Evolutionary conservation across 2,329 filamentous ascomycete genomes (phyloP).

Genomic region (Dothistroma pini): DNA sequence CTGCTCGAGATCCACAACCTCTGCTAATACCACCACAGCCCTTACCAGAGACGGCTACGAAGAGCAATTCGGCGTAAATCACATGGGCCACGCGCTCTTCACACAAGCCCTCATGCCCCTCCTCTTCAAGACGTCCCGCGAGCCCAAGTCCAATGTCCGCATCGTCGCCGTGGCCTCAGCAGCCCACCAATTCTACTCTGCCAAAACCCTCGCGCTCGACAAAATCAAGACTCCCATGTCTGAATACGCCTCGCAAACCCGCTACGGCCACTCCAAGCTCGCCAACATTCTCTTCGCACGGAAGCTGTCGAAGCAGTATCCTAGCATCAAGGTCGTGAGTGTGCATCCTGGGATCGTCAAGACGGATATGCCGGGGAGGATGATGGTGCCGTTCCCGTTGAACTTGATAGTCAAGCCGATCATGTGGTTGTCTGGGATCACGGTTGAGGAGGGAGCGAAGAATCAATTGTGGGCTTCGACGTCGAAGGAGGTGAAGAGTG

Average conservation of each 20-base stretch:
- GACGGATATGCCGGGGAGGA: constrained; percentile 37
- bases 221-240: constrained; percentile 22
- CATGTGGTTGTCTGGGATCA: neutral
- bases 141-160: constrained; percentile 21
- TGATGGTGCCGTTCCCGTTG: neutral
- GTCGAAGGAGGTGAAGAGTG: constrained; percentile 16
- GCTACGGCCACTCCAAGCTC: constrained; percentile 48
- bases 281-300: constrained; percentile 47
- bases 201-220: constrained; percentile 18
- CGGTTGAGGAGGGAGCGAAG: constrained; percentile 20
- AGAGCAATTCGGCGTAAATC: constrained; percentile 34
- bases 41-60: constrained; percentile 32
- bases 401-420: constrained; percentile 1
- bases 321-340: constrained; percentile 42
- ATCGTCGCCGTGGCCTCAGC: constrained; percentile 29
- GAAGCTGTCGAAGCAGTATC: constrained; percentile 42
- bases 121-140: constrained; percentile 24
- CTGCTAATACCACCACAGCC: neutral
- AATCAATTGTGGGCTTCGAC: constrained; percentile 29
- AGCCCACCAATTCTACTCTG: constrained; percentile 18
- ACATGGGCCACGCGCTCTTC: constrained; percentile 33
- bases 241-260: constrained; percentile 22
- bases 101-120: constrained; percentile 27
- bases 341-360: constrained; percentile 51
- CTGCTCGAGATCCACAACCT: too few relatives aligned